Evolutionary conservation across 805 yeast species (phyloP).

Genomic region (Kodamaea laetipori): DNA sequence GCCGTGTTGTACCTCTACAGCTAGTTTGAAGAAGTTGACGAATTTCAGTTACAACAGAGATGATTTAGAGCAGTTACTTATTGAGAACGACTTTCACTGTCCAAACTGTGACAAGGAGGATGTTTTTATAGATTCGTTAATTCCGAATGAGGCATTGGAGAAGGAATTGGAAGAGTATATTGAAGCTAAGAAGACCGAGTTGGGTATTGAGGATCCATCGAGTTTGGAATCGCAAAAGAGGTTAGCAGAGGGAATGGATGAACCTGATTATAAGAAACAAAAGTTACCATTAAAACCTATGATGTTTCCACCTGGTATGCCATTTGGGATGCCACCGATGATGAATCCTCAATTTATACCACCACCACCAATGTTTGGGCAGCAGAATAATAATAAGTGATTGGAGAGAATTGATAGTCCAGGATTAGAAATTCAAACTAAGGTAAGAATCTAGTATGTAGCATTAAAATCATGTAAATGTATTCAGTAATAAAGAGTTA

Average conservation of each 20-base stretch:
- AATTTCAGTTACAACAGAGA: slow-evolving; percentile 41
- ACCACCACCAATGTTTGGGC: slow-evolving; percentile 17
- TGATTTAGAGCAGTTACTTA: slow-evolving; percentile 47
- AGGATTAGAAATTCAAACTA: no score
- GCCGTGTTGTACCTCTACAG: slow-evolving; percentile 69
- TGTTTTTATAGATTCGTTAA: slow-evolving; percentile 70
- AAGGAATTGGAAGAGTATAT: slow-evolving; percentile 54
- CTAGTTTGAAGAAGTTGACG: slow-evolving; percentile 57
- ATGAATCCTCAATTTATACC: slow-evolving; percentile 23
- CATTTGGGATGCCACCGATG: slow-evolving; percentile 23
- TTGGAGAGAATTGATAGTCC: neutral
- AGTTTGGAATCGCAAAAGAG: slow-evolving; percentile 22
- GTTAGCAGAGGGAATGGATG: slow-evolving; percentile 21
- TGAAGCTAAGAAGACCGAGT: slow-evolving; percentile 33
- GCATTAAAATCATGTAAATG: no score
- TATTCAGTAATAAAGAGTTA: no score
- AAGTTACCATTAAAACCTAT: slow-evolving; percentile 22
- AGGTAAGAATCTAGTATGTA: no score
- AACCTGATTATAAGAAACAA: slow-evolving; percentile 29
- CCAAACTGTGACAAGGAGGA: slow-evolving; percentile 82
- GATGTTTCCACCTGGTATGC: slow-evolving; percentile 23
- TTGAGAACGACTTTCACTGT: slow-evolving; percentile 86
- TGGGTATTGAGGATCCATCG: slow-evolving; percentile 39
- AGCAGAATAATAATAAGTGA: neutral
- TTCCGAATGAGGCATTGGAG: slow-evolving; percentile 60